A percentile compares a stretch with the other conserved stretches of the same genome.
Conservation (phyloP, 176 grass and related monocot genomes). For the Phyllostachys edulis region DNA sequence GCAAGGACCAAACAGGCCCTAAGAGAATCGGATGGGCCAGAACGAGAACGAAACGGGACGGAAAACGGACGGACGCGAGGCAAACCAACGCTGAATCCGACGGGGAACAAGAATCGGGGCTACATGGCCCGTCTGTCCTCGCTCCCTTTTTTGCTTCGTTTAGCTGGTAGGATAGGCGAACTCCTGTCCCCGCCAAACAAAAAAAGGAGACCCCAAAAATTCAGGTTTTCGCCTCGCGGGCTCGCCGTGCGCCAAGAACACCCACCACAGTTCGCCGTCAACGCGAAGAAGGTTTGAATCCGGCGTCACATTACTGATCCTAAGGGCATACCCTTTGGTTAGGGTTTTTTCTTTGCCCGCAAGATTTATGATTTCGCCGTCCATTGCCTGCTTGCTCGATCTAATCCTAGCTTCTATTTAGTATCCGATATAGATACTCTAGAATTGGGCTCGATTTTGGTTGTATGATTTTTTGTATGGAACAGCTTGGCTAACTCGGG, state of each 20-base stretch:
- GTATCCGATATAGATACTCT: neutral
- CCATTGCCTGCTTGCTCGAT: neutral
- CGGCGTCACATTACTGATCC: neutral
- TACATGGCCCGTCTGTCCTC: too few species aligned
- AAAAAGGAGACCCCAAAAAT: neutral
- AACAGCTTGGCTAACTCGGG: constrained; percentile 18
- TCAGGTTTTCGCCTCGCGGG: neutral
- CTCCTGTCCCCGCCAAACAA: neutral
- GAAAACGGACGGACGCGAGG: too few species aligned
- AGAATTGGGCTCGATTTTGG: neutral
- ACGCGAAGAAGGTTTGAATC: neutral
- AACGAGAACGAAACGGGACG: too few species aligned
- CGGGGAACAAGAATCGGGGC: too few species aligned
- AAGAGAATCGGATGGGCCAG: too few species aligned
- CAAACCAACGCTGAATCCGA: too few species aligned
- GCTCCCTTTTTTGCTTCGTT: too few species aligned
- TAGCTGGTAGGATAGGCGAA: too few species aligned
- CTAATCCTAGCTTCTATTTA: neutral
- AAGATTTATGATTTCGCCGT: neutral
- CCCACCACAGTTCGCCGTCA: neutral
- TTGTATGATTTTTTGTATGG: neutral
- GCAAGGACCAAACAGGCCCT: too few species aligned
- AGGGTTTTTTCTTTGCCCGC: neutral
- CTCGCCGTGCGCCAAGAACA: neutral
- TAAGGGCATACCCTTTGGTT: neutral